Conservation (phyloP, 2,329 filamentous ascomycete species). For the Diaporthe citriasiana region DNA sequence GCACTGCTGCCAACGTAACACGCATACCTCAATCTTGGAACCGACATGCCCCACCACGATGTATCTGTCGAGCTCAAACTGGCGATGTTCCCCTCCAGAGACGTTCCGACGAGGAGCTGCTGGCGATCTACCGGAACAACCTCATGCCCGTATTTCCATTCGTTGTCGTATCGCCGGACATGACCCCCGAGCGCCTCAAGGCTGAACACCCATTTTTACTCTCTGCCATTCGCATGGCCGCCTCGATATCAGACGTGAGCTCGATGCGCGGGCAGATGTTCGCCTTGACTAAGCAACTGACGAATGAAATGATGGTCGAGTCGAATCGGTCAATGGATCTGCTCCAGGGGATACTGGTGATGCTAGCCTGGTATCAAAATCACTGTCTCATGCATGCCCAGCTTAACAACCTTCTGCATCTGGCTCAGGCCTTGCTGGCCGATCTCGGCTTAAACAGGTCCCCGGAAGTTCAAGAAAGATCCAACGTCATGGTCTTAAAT, state of each 20-base stretch:
- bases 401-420: constrained; percentile 63
- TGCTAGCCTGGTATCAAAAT: constrained; percentile 67
- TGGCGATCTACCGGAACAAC: constrained; percentile 60
- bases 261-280: constrained; percentile 67
- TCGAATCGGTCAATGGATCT: constrained; percentile 66
- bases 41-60: constrained; percentile 59
- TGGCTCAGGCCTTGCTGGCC: constrained; percentile 62
- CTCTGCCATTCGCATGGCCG: constrained; percentile 63
- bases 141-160: constrained; percentile 63
- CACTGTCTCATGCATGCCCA: constrained; percentile 68
- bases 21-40: constrained; percentile 60
- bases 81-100: constrained; percentile 56
- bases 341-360: constrained; percentile 62
- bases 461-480: constrained; percentile 58
- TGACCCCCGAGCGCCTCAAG: constrained; percentile 55
- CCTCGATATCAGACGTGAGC: constrained; percentile 60
- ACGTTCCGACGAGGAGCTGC: constrained; percentile 61
- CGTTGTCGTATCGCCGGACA: constrained; percentile 57
- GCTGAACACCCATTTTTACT: constrained; percentile 62
- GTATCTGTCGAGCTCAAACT: constrained; percentile 61
- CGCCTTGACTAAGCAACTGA: constrained; percentile 60
- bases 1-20: constrained; percentile 12
- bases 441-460: constrained; percentile 62
- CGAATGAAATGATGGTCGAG: constrained; percentile 64
- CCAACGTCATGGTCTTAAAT: constrained; percentile 58